Evolutionary conservation across 176 grass and related monocot genomes (phyloP).

Genomic region (Panicum miliaceum): DNA sequence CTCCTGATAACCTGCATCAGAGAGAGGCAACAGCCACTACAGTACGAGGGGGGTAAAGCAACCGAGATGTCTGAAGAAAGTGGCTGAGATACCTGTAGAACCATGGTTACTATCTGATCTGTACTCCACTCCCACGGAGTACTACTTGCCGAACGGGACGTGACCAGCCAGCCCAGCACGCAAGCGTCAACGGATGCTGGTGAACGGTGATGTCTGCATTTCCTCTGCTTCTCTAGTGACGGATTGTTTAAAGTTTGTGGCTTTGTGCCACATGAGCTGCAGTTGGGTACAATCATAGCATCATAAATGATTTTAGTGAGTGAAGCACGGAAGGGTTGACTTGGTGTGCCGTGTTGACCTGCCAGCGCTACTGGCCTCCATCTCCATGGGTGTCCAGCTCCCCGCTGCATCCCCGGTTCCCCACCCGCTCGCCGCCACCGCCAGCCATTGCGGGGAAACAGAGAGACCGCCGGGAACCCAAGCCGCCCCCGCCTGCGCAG

Average conservation of each 20-base stretch:
- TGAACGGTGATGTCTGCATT: not conserved
- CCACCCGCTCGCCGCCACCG: too few relatives aligned
- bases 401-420: not conserved
- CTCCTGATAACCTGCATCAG: too few relatives aligned
- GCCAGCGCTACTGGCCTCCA: not conserved
- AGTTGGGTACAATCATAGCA: not conserved
- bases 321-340: slow-evolving; percentile 22
- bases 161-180: too few relatives aligned
- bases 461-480: not conserved
- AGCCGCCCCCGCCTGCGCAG: not conserved
- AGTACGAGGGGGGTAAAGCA: too few relatives aligned
- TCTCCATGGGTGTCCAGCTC: not conserved
- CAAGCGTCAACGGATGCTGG: too few relatives aligned
- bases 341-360: not conserved
- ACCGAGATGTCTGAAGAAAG: too few relatives aligned
- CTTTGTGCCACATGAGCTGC: not conserved
- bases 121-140: too few relatives aligned
- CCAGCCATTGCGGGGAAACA: not conserved
- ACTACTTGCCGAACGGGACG: too few relatives aligned
- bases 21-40: too few relatives aligned
- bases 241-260: too few relatives aligned
- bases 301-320: not conserved
- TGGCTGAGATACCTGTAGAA: too few relatives aligned
- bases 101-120: too few relatives aligned
- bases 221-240: not conserved